Base-by-base conservation (phyloP, 495 filamentous ascomycete genomes). In the Podospora conica region DNA sequence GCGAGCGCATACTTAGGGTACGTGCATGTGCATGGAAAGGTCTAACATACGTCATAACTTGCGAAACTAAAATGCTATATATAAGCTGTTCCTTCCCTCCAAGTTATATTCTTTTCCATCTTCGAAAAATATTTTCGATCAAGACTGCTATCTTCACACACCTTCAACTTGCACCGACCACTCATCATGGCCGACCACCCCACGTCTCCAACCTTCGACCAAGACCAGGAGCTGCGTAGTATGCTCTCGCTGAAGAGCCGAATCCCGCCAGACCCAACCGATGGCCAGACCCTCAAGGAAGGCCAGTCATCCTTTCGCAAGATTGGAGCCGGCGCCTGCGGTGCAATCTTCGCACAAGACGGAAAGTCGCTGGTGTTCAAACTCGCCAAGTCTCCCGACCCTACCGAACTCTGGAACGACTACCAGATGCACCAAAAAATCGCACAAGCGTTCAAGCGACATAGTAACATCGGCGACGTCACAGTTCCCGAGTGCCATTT, bases 251-350 rank as follows among this genome's bases (percentile, higher is more conserved):
- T 62, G 11, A 12, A 55, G 12, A 29, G 22, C 27, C 29, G 7
- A 24, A 12, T 25, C n/a, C 20, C 60, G 21, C 24, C 60, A 3
- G 0, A 33, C n/a, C 54, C 33, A 3, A 28, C 60, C 6, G 8
- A n/a, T n/a, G n/a, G n/a, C 22, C 3, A 40, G 3, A 18, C 9
- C 60, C 11, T n/a, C 22, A 9, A 15, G 33, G 31, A 24, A 22
- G 8, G 31, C 31, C 33, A 9, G 11, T 6, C 21, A 11, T 53
- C 23, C 20, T 64, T 58, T 54, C 65, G 40, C 1, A 71, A 71
- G n/a, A 70, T 70, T 18, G 70, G 70, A 4, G 68, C 68, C 2
- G 68, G 68, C 7, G 65, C 68, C n/a, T 71, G 70, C 23, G 70
- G 68, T 21, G 65, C 62, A 4, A n/a, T 72, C 48, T 70, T 66